A percentile compares a stretch with the other conserved stretches of the same genome.
These are phyloP conservation scores for Triticum dicoccoides DNA, from an alignment of 176 grass and related monocot genomes.

Conservation along the genomic window DNA sequence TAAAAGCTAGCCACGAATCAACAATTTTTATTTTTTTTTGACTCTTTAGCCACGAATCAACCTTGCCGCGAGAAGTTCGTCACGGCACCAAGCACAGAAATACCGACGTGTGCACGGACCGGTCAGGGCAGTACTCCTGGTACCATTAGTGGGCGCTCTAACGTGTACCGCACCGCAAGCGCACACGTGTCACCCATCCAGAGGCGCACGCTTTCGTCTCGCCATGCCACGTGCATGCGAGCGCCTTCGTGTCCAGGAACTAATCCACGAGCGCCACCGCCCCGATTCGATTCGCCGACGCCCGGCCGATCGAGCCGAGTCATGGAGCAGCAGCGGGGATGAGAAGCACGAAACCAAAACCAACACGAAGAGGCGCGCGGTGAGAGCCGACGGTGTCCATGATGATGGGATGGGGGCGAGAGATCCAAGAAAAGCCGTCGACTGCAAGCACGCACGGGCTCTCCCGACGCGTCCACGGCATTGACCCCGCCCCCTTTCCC, in stretches of 20 bases:
- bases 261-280: neutral
- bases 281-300: neutral
- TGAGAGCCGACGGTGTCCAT: neutral
- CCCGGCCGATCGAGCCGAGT: neutral
- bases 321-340: too few species aligned
- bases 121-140: neutral
- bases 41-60: too few species aligned
- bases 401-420: neutral
- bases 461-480: neutral
- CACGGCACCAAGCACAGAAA: neutral
- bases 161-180: neutral
- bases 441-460: neutral
- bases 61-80: neutral
- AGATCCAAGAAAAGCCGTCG: conserved; percentile 7
- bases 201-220: neutral
- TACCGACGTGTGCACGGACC: neutral
- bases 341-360: neutral
- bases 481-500: neutral
- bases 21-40: too few species aligned
- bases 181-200: neutral
- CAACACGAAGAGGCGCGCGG: neutral
- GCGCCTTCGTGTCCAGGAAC: neutral
- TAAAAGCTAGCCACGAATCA: too few species aligned
- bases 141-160: neutral
- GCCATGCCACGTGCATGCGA: neutral